Evolutionary conservation across 23 red algal genomes (phyloP), one percentile per base, ranked within the genome.

Genomic region (Porphyridium purpureum): DNA sequence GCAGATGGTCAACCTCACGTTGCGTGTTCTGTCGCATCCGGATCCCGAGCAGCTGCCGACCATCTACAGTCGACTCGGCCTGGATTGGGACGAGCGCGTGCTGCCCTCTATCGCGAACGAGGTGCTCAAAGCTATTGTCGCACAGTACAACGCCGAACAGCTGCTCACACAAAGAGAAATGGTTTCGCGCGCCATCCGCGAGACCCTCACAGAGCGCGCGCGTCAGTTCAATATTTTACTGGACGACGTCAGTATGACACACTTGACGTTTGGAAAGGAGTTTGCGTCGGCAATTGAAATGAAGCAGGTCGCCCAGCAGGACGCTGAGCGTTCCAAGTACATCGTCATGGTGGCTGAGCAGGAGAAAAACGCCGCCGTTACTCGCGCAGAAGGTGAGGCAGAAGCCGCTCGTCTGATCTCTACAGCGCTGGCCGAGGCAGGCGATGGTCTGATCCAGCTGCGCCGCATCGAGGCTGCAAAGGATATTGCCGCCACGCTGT

Each of bases 221-320:
- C 48, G 66, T 7, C 69, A 98, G 34, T 98, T 98, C 47, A 60
- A 86, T 42, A 98, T 98, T 21, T 19, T 72, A 33, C 59, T 98
- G 35, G 90, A 98, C 54, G 90, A 98, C 49, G 90, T 98, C 27
- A 86, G 79, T 7, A 98, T 98, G 46, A 98, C 90, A 14, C 90
- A 98, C 61, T 69, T 98, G 46, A 80, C 90, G 5, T 98, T 98
- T 61, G 90, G 90, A 15, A 84, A 82, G 60, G 90, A 98, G 61
- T 98, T 82, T 68, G 78, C 90, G 9, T 61, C 79, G 9, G 90
- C 90, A 5, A 78, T 98, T 15, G 90, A 98, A 64, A 70, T 72
- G 19, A 98, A 98, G 44, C 90, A 98, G 60, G 90, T 98, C 14
- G 90, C 90, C 1, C 90, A 98, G 49, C 90, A 98, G 54, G 90